Evolutionary conservation across 2,329 filamentous ascomycete genomes (phyloP).

Genomic region (Claviceps spartinae): DNA sequence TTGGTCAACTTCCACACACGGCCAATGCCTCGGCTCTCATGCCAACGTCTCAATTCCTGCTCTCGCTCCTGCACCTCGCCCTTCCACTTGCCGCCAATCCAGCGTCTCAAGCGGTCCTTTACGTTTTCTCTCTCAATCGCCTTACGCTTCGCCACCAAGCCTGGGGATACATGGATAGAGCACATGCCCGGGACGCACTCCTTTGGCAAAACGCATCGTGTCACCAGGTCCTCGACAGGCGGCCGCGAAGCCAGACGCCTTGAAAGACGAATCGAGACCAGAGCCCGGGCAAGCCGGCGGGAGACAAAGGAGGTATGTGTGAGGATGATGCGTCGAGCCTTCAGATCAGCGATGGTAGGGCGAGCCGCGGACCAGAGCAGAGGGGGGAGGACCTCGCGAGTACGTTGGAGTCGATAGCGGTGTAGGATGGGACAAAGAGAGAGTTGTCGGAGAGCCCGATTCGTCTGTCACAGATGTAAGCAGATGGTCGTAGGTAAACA

Average conservation of each 20-base stretch:
- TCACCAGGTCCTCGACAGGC: conserved; percentile 44
- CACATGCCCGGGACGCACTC: conserved; percentile 43
- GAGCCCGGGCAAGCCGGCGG: conserved; percentile 45
- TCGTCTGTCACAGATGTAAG: conserved; percentile 32
- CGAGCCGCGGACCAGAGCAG: conserved; percentile 43
- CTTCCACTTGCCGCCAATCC: conserved; percentile 47
- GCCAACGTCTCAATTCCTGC: conserved; percentile 31
- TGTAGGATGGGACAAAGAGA: conserved; percentile 54
- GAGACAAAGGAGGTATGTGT: conserved; percentile 53
- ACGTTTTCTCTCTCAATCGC: conserved; percentile 53
- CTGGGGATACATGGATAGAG: conserved; percentile 37
- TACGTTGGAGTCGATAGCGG: conserved; percentile 43
- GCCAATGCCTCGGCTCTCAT: conserved; percentile 39
- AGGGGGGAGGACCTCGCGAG: conserved; percentile 38
- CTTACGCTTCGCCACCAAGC: conserved; percentile 46
- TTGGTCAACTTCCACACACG: conserved; percentile 47
- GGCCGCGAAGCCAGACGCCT: conserved; percentile 47
- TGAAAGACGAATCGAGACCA: conserved; percentile 52
- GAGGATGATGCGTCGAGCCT: conserved; percentile 51
- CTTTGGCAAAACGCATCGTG: conserved; percentile 48
- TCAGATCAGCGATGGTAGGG: conserved; percentile 48
- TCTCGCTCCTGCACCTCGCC: conserved; percentile 36
- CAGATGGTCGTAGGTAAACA: not conserved
- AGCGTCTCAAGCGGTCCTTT: conserved; percentile 51
- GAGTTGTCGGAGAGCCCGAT: conserved; percentile 46